Evolutionary conservation across 2,329 filamentous ascomycete genomes (phyloP).

Genomic region (Parafenestella ontariensis): DNA sequence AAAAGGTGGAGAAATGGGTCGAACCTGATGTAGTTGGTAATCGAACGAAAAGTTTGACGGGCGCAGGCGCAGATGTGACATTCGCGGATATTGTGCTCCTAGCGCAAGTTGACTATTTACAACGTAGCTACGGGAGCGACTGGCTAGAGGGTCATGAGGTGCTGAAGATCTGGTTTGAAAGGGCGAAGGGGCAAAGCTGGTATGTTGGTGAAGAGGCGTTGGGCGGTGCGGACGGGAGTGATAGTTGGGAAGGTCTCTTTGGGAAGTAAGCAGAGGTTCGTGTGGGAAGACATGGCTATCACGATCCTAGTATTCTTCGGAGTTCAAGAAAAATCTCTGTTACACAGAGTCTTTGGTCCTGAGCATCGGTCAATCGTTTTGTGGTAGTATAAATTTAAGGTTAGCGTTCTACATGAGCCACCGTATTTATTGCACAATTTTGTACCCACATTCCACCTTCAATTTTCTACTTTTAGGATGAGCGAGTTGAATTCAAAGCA

Average conservation of each 20-base stretch:
- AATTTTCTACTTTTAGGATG: no score
- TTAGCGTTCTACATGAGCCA: no score
- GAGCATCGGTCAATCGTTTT: no score
- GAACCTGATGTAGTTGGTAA: conserved; percentile 9
- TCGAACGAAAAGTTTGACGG: conserved; percentile 17
- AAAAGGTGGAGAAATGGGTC: conserved; percentile 20
- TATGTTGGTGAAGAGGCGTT: conserved; percentile 12
- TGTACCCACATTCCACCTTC: no score
- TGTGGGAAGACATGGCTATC: no score
- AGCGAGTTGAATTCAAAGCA: no score
- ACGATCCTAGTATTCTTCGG: no score
- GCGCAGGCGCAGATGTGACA: conserved; percentile 10
- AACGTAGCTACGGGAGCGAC: conserved; percentile 18
- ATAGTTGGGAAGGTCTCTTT: conserved; percentile 13
- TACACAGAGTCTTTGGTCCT: no score
- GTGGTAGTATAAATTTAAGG: no score
- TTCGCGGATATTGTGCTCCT: conserved; percentile 22
- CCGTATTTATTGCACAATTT: no score
- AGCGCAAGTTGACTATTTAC: conserved; percentile 17
- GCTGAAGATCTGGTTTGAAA: conserved; percentile 19
- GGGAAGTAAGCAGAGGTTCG: conserved; percentile 4
- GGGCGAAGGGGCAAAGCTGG: conserved; percentile 15
- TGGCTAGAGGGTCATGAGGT: conserved; percentile 19
- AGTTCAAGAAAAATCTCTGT: no score
- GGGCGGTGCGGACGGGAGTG: conserved; percentile 9